Conservation (phyloP, 192 early-diverging fungal genomes). For the Diversispora epigaea region DNA sequence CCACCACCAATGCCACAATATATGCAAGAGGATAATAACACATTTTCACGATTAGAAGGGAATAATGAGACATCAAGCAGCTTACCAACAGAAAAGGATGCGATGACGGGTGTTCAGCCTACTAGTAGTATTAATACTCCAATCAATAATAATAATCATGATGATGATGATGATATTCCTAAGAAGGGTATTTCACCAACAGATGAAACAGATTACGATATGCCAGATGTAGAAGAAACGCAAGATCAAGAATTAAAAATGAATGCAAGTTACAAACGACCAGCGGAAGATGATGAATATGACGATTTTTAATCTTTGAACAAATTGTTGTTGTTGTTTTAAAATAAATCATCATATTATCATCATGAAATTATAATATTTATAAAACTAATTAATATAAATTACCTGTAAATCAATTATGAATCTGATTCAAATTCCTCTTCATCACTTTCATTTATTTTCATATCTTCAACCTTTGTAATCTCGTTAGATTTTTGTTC, state of each 20-base stretch:
- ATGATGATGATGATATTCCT: neutral
- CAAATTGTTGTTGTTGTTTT: no score
- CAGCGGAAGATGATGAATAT: no score
- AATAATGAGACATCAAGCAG: no score
- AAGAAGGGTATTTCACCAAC: neutral
- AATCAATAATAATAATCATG: neutral
- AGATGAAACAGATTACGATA: constrained; percentile 21
- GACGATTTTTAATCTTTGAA: no score
- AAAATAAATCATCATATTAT: no score
- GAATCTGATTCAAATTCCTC: no score
- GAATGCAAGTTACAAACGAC: no score
- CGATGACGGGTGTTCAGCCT: neutral
- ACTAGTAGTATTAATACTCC: neutral
- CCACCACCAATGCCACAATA: neutral
- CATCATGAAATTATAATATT: no score
- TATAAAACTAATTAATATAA: no score
- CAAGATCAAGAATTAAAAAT: no score
- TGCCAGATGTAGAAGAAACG: constrained; percentile 11
- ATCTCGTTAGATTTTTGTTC: neutral
- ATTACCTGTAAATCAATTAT: neutral
- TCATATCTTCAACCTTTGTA: neutral
- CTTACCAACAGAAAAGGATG: no score
- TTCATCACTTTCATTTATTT: neutral
- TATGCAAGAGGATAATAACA: neutral
- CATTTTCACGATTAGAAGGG: neutral